Base-by-base conservation (phyloP, 2,329 filamentous ascomycete species). In the Hypoxylon sp. region DNA sequence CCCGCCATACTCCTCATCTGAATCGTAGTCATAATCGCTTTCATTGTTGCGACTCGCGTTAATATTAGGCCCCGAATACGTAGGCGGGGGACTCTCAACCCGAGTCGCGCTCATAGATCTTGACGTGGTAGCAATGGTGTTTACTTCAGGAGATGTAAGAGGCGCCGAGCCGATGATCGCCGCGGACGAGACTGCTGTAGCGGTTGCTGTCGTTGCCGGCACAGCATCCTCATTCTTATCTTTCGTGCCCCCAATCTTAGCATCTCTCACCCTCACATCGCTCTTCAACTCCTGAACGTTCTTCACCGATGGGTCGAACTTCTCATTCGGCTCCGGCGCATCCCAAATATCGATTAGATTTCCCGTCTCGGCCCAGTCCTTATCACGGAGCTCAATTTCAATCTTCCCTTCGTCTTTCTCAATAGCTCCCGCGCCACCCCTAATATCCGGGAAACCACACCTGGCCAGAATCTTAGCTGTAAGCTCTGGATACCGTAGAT, bases 401-500 rank as follows among this genome's bases (percentile, higher is more conserved):
- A 79, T 80, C n/a, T 54, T 55, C 22, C 63, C 68, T 2, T 85
- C 81, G 65, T 88, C 86, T 71, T 83, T 85, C 71, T 85, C 84
- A 52, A 88, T 88, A 1, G 75, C 75, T 3, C 79, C 80, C 0
- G 78, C 78, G 24, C 82, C 81, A 8, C 82, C 84, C 46, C 79
- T 78, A 29, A 86, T 78, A 42, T 82, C 79, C 2, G 82, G 77
- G 63, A 88, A 87, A 17, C 84, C 85, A 73, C 86, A 88, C 44
- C 81, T 80, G 17, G 80, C 78, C 37, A 88, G 78, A 24, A 88
- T 88, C 77, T 86, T 81, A 31, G 82, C 82, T 6, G 84, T 83
- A 13, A 88, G 77, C 1, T 78, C 78, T 0, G 87, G 85, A 70
- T 86, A 88, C 26, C 86, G 82, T 50, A 87, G 75, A 70, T 89